Base-by-base conservation (phyloP, 257 asterid species). In the Gentiana macrophylla region DNA sequence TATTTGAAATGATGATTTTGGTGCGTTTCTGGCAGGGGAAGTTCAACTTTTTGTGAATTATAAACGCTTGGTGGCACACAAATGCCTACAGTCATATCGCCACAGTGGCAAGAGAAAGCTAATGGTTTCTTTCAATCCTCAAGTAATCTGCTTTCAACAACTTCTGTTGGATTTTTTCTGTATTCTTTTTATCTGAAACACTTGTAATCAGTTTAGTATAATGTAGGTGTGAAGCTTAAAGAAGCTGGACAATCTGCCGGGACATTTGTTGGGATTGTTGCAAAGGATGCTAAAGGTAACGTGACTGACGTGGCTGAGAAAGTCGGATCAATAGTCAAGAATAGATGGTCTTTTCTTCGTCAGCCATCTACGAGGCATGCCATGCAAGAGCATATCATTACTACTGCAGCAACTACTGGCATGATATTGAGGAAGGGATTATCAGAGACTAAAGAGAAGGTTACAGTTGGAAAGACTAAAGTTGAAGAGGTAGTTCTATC, bases 51-150 rank as follows among this genome's bases (percentile, higher is more conserved):
- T 32, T 50, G 47, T 24, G 3, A 36, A 51, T 15, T 44, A 32
- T 53, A 1, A 35, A 5, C 63, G 59, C 57, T 64, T 73, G 72
- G 63, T 70, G 73, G 53, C 55, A 66, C 60, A 49, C 54, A 77
- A 78, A 86, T 86, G 97, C 84, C 93, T 63, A 74, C 84, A n/a
- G 77, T 61, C 53, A 62, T 49, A 50, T 81, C 85, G 7, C 97
- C 91, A 67, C 88, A 76, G 78, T 86, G 93, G 97, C 94, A 84
- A 70, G 95, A 77, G 57, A 89, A 89, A 76, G 94, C 95, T 70
- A 78, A 56, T 61, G 95, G 63, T 50, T 83, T 89, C 74, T 75
- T 89, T 66, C 92, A 82, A 62, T 73, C 94, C 65, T 89, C 95
- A 43, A 93, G 97, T 89, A 79, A 66, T 56, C 71, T 52, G 9